Base-by-base conservation (phyloP, 108 stramenopile genomes). In the Cyclostephanos invisitatus region DNA sequence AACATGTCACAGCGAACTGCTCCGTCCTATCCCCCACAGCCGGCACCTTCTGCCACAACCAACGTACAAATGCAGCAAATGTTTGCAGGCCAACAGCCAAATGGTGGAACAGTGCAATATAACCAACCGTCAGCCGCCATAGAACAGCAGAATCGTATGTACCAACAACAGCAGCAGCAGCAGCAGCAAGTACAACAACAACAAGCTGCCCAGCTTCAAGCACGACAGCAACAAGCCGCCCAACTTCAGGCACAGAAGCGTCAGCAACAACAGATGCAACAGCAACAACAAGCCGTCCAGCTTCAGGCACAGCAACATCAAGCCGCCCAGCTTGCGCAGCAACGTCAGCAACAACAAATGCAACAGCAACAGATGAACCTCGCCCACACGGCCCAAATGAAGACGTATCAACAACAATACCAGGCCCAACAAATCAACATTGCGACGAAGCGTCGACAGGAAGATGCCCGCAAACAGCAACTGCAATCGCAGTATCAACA, bases 401-500 rank as follows among this genome's bases (percentile, higher is more conserved):
- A 17, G 21, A 29, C 56, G 28, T 70, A 72, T 29, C 70, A 82
- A 42, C 75, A 44, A 28, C 71, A 67, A 44, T 77, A 67, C 65
- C 66, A 28, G 11, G 58, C 50, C 21, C 67, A 62, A 20, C 54
- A 50, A 44, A 46, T 46, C 59, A 78, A 14, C 77, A 71, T 73
- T 36, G 37, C 35, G 17, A 71, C 67, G 37, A 61, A 68, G 44
- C 77, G 62, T 42, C 36, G 57, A 32, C 64, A 73, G 55, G 73
- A 67, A 61, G 68, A 81, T 56, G 63, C 65, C 32, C 80, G 67
- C 7, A 62, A 74, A 14, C 67, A 73, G 62, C 68, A 72, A 32
- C 36, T 67, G 12, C 32, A 78, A 20, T 55, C 46, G 14, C 76
- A 78, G 35, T 49, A 74, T 24, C 64, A 82, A 65, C 51, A 54